Conservation (phyloP, 352 stramenopile species). For the Pythium guiyangense region DNA sequence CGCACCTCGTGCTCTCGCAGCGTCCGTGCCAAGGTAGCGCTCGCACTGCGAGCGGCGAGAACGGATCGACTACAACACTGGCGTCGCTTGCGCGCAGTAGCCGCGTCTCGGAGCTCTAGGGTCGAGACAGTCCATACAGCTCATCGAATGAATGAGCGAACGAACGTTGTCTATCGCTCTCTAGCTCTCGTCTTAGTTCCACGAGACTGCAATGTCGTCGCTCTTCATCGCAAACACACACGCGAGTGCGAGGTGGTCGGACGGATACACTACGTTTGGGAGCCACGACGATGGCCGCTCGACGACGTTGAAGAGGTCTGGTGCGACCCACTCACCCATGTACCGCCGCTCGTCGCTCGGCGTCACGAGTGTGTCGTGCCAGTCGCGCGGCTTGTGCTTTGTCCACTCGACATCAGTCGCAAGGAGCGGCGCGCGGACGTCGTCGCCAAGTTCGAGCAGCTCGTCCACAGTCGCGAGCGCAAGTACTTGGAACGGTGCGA, state of each 20-base stretch:
- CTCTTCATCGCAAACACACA: constrained; percentile 54
- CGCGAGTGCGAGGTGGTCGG: constrained; percentile 72
- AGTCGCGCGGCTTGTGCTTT: constrained; percentile 35
- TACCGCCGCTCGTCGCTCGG: constrained; percentile 30
- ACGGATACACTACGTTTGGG: constrained; percentile 64
- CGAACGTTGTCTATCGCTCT: background rate
- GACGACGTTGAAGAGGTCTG: constrained; percentile 35
- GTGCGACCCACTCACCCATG: constrained; percentile 44
- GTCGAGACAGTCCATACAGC: no score
- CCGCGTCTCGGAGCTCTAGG: constrained; percentile 23
- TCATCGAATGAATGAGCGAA: background rate
- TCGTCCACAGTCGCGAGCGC: constrained; percentile 40
- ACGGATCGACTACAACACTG: background rate
- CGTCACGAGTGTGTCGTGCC: constrained; percentile 15
- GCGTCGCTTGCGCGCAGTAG: constrained; percentile 13
- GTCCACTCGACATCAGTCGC: constrained; percentile 32
- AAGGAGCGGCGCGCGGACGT: constrained; percentile 17
- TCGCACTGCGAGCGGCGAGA: background rate
- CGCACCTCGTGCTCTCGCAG: constrained; percentile 22
- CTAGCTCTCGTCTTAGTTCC: constrained; percentile 30
- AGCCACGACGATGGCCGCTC: constrained; percentile 33
- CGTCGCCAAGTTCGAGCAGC: constrained; percentile 34
- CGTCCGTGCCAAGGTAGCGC: background rate
- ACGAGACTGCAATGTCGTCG: constrained; percentile 38
- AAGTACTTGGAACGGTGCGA: constrained; percentile 55